Percentiles rank a stretch among this genome's conserved stretches.
Evolutionary conservation across 176 grass and related monocot species (phyloP).

Genomic region (Musa schizocarpa): DNA sequence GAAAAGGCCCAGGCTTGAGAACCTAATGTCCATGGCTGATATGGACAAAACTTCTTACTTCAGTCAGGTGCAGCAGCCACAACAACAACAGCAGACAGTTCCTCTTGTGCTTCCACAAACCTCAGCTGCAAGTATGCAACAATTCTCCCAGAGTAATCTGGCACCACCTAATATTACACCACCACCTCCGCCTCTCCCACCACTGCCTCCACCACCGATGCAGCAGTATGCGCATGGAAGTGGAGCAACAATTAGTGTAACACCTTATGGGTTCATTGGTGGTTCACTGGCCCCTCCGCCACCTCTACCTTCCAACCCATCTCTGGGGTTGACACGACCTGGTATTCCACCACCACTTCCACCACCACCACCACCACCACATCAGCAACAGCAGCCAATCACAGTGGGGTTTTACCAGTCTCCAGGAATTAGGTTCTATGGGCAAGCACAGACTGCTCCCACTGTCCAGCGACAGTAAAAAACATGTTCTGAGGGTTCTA

Average conservation of each 20-base stretch:
- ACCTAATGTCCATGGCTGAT: constrained; percentile 26
- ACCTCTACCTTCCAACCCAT: constrained; percentile 34
- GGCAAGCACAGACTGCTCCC: constrained; percentile 56
- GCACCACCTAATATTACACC: constrained; percentile 39
- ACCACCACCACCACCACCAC: constrained; percentile 62
- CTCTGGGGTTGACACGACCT: constrained; percentile 29
- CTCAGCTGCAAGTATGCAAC: constrained; percentile 29
- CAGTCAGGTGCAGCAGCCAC: constrained; percentile 27
- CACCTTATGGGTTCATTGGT: constrained; percentile 40
- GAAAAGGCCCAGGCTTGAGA: constrained; percentile 73
- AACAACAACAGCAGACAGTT: constrained; percentile 24
- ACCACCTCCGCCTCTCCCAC: constrained; percentile 47
- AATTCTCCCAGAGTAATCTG: constrained; percentile 26
- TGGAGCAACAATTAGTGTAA: constrained; percentile 37
- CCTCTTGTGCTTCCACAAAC: constrained; percentile 26
- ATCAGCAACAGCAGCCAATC: constrained; percentile 36
- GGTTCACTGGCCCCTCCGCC: constrained; percentile 47
- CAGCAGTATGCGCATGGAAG: constrained; percentile 52
- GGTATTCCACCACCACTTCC: constrained; percentile 31
- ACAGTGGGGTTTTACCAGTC: constrained; percentile 54
- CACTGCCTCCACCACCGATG: constrained; percentile 23
- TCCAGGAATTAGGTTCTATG: constrained; percentile 57
- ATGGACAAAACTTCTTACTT: constrained; percentile 35
- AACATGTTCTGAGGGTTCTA: constrained; percentile 11
- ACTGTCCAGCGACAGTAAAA: constrained; percentile 61